Evolutionary conservation across 805 yeast species (phyloP), one percentile per base, ranked within the genome.

Genomic region (Cyberlindnera maritima): DNA sequence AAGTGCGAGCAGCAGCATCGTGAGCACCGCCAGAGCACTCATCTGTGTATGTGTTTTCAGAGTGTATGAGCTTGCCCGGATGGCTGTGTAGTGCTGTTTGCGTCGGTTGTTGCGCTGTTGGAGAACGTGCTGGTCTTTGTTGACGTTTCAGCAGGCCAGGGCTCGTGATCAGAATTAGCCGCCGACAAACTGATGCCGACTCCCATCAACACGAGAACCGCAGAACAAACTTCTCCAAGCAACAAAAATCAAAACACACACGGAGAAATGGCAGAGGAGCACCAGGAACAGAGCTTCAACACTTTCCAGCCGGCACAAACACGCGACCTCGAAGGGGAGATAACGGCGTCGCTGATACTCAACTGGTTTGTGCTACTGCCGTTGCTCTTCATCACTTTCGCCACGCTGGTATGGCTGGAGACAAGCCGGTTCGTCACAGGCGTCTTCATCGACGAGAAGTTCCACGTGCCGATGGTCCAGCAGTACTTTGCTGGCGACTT

Each of bases 381-480:
- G 2, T 9, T 62, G 0, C 43, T 66, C 18, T 18, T 61, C 3
- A 20, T 68, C 11, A 52, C 56, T 23, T 67, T 63, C 29, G 29
- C 52, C 3, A 20, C 53, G 6, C 53, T 67, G 15, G 67, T 69
- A 13, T 57, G 54, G 41, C 51, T 49, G 18, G 46, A 67, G 2
- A 60, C 68, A 3, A 60, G 60, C 2, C 53, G 47, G 23, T 59
- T 59, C 11, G 61, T 65, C 2, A 64, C 69, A 5, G 63, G 61
- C 19, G 58, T 55, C 17, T 71, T 70, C 52, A 71, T 71, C 11
- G 96, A 94, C 68, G 99, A 94, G 64, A 72, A 78, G 12, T 92
- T 92, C 66, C 99, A 94, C 62, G 72, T 88, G 19, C 80, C 81
- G 8, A 98, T 94, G 70, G 81, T 95, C 7, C 73, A 79, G 48